Percentiles rank a stretch among this genome's conserved stretches.
phyloP scores from a whole-genome alignment of 164 flowering plant species.

The Annona cherimola region DNA sequence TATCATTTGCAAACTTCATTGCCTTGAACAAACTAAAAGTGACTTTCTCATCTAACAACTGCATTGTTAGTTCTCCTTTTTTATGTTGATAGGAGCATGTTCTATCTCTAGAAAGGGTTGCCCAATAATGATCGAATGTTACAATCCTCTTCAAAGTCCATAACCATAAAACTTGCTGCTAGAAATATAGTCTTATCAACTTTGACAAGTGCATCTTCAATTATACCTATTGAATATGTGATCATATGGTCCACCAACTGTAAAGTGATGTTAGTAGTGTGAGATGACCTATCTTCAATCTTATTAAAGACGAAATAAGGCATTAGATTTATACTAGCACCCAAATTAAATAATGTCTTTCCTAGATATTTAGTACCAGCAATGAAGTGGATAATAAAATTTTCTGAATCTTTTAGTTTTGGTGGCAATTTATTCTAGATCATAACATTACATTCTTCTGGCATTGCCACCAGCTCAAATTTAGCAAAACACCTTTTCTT shows the following conservation, averaged over 20 bases:
- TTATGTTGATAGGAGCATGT: not conserved
- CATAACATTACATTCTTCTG: not conserved
- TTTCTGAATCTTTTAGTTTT: conserved; percentile 1
- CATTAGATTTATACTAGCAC: conserved; percentile 1
- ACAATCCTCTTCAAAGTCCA: not conserved
- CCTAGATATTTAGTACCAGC: not conserved
- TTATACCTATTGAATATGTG: not conserved
- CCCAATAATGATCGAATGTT: not conserved
- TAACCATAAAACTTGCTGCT: not conserved
- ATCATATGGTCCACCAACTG: not conserved
- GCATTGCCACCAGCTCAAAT: not conserved
- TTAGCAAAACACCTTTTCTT: not conserved
- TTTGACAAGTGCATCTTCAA: not conserved
- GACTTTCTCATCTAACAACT: not conserved
- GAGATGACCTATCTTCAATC: not conserved
- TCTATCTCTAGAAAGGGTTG: not conserved
- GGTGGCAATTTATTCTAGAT: not conserved
- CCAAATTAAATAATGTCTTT: not conserved
- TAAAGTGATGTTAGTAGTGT: not conserved
- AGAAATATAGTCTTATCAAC: not conserved
- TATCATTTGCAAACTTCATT: no score
- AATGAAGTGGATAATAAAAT: not conserved
- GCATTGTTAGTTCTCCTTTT: not conserved
- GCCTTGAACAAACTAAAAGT: no score
- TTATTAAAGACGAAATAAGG: not conserved